Evolutionary conservation across 345 rosid genomes (phyloP).

Genomic region (Bruguiera sexangula): DNA sequence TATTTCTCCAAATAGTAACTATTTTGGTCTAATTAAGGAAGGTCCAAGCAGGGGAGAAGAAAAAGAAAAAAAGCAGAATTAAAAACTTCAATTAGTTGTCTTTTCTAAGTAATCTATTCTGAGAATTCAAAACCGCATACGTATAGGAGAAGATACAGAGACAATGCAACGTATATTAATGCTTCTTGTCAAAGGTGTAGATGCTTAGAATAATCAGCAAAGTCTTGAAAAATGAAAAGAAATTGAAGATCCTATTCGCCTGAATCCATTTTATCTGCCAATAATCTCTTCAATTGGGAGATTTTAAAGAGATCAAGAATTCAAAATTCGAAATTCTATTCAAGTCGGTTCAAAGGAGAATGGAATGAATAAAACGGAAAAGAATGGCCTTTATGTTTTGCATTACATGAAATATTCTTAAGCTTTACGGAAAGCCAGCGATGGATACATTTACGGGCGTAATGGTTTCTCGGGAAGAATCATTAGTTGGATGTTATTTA

Average conservation of each 20-base stretch:
- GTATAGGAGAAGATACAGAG: not conserved
- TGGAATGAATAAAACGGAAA: slow-evolving; percentile 3
- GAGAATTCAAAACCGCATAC: too few species aligned
- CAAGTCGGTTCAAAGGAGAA: slow-evolving; percentile 2
- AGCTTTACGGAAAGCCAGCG: slow-evolving; percentile 46
- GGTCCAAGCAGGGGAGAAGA: too few species aligned
- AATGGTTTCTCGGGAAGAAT: slow-evolving; percentile 35
- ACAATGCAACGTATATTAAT: not conserved
- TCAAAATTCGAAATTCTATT: slow-evolving; percentile 23
- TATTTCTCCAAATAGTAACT: too few species aligned
- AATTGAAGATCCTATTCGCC: slow-evolving; percentile 17
- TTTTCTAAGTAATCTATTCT: too few species aligned
- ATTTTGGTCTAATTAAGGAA: too few species aligned
- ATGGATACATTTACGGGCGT: slow-evolving; percentile 47
- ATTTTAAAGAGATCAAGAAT: slow-evolving; percentile 4
- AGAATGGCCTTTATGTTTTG: slow-evolving; percentile 30
- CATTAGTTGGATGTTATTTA: slow-evolving; percentile 11
- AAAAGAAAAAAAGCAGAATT: too few species aligned
- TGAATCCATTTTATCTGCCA: slow-evolving; percentile 29
- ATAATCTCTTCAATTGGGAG: slow-evolving; percentile 3
- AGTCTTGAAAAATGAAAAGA: not conserved
- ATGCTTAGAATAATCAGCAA: slow-evolving; percentile 7
- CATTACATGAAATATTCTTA: slow-evolving; percentile 45
- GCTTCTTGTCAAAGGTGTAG: not conserved
- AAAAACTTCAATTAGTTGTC: too few species aligned